These are phyloP conservation scores for Ambrosia artemisiifolia DNA, from an alignment of 129 eudicot species.

Conservation along the genomic window DNA sequence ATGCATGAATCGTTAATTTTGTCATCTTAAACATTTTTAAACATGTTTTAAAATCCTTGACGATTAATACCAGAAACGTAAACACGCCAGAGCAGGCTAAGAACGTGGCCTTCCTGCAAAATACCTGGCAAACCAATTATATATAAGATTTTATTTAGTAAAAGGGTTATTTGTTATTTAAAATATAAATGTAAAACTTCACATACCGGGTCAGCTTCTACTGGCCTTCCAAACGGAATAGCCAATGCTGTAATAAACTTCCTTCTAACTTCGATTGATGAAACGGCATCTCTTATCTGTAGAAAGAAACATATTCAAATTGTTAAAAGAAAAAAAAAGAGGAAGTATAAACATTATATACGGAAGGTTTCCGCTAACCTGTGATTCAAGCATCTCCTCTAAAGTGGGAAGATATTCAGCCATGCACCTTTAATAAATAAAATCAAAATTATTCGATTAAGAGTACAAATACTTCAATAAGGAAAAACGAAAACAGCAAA, in stretches of 20 bases:
- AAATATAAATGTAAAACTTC: conserved; percentile 13
- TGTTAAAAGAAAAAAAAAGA: neutral
- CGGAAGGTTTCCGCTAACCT: conserved; percentile 38
- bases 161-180: neutral
- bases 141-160: conserved; percentile 2
- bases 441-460: neutral
- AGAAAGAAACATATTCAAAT: neutral
- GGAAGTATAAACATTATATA: neutral
- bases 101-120: conserved; percentile 89
- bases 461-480: neutral
- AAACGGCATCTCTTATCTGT: conserved; percentile 75
- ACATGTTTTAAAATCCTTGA: neutral
- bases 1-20: neutral
- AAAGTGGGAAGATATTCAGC: conserved; percentile 92
- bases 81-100: conserved; percentile 79
- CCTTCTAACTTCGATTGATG: conserved; percentile 68
- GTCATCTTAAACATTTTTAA: neutral
- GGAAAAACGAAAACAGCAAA: neutral
- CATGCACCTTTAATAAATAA: conserved; percentile 68
- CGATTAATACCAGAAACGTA: conserved; percentile 64
- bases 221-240: conserved; percentile 78
- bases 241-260: conserved; percentile 68
- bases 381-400: conserved; percentile 67
- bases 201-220: conserved; percentile 95
- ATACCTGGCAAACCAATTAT: conserved; percentile 52